A percentile compares a stretch with the other conserved stretches of the same genome.
Conservation (phyloP, 345 rosid species). For the Isatis tinctoria region DNA sequence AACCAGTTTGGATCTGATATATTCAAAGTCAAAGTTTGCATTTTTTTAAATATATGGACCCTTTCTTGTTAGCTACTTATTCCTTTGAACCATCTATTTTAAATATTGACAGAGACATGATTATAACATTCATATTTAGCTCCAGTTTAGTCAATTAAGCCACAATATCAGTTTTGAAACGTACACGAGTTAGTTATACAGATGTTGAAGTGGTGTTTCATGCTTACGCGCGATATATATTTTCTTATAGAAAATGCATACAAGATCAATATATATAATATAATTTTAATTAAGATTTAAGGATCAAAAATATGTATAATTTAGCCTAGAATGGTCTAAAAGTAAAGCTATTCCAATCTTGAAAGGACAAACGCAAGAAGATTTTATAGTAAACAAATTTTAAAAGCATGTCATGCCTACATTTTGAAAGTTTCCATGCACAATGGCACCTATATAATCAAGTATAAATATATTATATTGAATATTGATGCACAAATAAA, state of each 20-base stretch:
- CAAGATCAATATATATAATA: background rate
- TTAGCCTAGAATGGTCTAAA: slow-evolving; percentile 19
- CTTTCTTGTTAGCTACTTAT: background rate
- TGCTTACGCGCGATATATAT: background rate
- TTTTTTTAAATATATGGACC: slow-evolving; percentile 12
- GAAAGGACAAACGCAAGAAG: slow-evolving; percentile 26
- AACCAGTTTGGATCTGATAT: background rate
- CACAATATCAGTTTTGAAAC: background rate
- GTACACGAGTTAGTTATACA: background rate
- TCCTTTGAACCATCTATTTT: slow-evolving; percentile 4
- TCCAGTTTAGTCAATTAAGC: background rate
- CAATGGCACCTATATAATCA: slow-evolving; percentile 1
- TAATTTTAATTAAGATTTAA: background rate
- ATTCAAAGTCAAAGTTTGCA: slow-evolving; percentile 19
- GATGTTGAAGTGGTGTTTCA: background rate
- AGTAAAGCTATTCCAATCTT: slow-evolving; percentile 27
- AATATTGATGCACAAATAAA: slow-evolving; percentile 1
- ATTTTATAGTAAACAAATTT: slow-evolving; percentile 2
- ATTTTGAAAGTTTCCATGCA: slow-evolving; percentile 30
- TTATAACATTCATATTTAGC: slow-evolving; percentile 7
- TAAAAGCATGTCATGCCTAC: slow-evolving; percentile 28
- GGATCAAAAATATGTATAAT: slow-evolving; percentile 7
- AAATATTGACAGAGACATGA: slow-evolving; percentile 9
- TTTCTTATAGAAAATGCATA: background rate
- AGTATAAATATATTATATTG: background rate